Evolutionary conservation across 2,329 filamentous ascomycete genomes (phyloP).

Genomic region (Pseudocercospora fuligena): DNA sequence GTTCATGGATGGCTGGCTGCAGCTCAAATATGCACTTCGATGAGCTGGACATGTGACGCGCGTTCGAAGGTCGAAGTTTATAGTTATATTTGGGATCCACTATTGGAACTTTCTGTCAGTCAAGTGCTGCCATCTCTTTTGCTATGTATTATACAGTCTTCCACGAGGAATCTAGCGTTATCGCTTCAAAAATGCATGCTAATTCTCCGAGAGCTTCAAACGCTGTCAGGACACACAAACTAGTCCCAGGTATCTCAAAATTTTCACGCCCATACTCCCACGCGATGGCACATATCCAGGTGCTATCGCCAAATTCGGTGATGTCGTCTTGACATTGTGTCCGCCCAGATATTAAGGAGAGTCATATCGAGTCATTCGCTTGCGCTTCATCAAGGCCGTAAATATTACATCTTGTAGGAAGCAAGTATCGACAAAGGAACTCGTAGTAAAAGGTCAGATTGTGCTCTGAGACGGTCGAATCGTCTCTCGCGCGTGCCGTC

Average conservation of each 20-base stretch:
- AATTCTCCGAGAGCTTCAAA: neutral
- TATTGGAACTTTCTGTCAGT: constrained; percentile 5
- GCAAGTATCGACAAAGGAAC: constrained; percentile 18
- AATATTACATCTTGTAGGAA: constrained; percentile 7
- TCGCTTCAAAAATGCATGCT: neutral
- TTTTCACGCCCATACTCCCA: neutral
- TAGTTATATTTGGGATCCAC: constrained; percentile 11
- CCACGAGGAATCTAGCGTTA: neutral
- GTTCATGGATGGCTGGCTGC: neutral
- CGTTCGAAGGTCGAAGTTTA: constrained; percentile 7
- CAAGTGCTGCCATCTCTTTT: constrained; percentile 5
- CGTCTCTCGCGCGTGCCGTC: neutral
- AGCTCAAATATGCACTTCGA: neutral
- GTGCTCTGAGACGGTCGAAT: neutral
- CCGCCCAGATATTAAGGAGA: constrained; percentile 8
- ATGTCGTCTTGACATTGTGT: neutral
- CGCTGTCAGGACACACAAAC: neutral
- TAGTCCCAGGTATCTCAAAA: constrained; percentile 8
- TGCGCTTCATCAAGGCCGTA: constrained; percentile 18
- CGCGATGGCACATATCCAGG: constrained; percentile 4
- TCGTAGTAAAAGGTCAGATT: constrained; percentile 3
- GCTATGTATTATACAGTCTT: constrained; percentile 3
- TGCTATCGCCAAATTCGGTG: neutral
- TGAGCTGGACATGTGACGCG: constrained; percentile 4
- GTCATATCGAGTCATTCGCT: constrained; percentile 19